Evolutionary conservation across 73 alveolate genomes (phyloP).

Genomic region (Effrenium voratum): DNA sequence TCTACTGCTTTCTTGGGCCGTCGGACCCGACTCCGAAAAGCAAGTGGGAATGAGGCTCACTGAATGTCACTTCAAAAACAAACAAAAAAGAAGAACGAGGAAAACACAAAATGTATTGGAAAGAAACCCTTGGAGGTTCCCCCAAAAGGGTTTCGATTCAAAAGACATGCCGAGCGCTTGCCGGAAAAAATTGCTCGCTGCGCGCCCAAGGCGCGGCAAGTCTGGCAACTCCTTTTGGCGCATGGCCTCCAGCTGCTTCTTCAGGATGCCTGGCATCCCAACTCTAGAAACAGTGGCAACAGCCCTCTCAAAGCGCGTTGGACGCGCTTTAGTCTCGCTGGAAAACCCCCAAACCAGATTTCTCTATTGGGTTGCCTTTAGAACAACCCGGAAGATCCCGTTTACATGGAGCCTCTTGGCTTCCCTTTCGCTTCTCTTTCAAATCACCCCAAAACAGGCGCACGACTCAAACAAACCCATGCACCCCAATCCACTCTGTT

Average conservation of each 20-base stretch:
- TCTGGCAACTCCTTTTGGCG: no score
- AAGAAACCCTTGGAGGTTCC: neutral
- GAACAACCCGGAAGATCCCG: neutral
- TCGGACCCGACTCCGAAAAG: no score
- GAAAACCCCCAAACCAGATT: neutral
- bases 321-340: neutral
- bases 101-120: neutral
- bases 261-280: neutral
- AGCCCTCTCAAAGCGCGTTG: no score
- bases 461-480: no score
- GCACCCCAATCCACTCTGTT: no score
- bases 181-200: neutral
- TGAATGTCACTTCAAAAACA: neutral
- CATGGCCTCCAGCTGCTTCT: slow-evolving; percentile 24
- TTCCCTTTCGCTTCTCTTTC: no score
- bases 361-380: neutral
- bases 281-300: no score
- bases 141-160: neutral
- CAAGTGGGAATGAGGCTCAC: neutral
- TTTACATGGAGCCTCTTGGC: neutral
- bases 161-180: neutral
- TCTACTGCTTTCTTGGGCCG: no score
- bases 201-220: no score
- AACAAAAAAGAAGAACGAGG: neutral
- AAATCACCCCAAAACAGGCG: no score